Evolutionary conservation across 805 yeast species (phyloP).

Genomic region (Sugiyamaella floridensis): DNA sequence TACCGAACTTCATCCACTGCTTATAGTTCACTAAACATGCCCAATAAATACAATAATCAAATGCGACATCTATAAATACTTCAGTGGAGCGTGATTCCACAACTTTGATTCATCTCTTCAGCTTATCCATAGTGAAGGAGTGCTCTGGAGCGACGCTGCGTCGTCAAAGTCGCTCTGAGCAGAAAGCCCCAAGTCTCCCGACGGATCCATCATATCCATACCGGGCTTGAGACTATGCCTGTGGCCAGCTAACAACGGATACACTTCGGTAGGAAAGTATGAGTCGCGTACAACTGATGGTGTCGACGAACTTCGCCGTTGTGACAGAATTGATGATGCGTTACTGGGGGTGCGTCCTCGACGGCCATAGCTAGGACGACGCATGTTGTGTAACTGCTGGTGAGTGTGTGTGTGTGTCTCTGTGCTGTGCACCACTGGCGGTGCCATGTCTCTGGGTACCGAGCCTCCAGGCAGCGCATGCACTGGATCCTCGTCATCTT

Average conservation of each 20-base stretch:
- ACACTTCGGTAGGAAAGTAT: constrained; percentile 7
- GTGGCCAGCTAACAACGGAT: constrained; percentile 9
- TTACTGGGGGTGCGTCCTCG: neutral
- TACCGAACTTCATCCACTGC: neutral
- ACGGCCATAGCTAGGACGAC: neutral
- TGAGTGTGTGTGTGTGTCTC: neutral
- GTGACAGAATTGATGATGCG: neutral
- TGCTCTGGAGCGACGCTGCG: constrained; percentile 16
- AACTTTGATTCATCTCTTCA: neutral
- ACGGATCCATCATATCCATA: constrained; percentile 13
- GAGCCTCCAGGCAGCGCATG: neutral
- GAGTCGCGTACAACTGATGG: neutral
- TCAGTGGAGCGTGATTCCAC: neutral
- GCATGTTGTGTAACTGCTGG: neutral
- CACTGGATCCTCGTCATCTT: constrained; percentile 9
- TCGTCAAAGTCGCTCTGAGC: constrained; percentile 15
- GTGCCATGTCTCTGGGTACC: neutral
- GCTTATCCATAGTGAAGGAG: constrained; percentile 18
- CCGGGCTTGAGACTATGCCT: constrained; percentile 10
- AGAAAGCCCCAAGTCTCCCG: constrained; percentile 16
- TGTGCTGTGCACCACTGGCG: neutral
- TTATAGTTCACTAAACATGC: neutral
- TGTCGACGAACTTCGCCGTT: constrained; percentile 6
- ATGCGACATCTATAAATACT: constrained; percentile 4
- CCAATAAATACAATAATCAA: neutral